Conservation (phyloP, 805 yeast species). For the Naumovozyma baii region DNA sequence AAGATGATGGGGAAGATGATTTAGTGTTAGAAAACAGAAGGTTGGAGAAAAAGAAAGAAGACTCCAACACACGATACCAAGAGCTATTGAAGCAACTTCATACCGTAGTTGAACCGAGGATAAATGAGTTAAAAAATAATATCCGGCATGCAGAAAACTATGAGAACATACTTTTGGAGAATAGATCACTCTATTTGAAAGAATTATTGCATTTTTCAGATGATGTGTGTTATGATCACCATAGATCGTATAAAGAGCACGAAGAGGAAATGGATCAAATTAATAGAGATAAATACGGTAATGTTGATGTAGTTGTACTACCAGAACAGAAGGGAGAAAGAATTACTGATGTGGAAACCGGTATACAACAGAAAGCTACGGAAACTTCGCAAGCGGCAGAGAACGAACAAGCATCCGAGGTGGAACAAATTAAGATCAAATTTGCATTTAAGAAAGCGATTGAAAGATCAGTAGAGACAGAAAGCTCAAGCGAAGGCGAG, state of each 20-base stretch:
- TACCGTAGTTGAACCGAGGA: slow-evolving; percentile 13
- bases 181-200: slow-evolving; percentile 15
- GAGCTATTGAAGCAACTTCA: slow-evolving; percentile 11
- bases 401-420: background rate
- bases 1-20: slow-evolving; percentile 1
- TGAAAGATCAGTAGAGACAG: slow-evolving; percentile 10
- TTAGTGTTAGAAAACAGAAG: slow-evolving; percentile 9
- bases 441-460: slow-evolving; percentile 18
- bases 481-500: slow-evolving; percentile 1
- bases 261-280: slow-evolving; percentile 14
- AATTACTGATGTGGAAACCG: background rate
- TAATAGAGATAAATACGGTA: slow-evolving; percentile 10
- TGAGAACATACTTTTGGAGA: slow-evolving; percentile 7
- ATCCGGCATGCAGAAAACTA: slow-evolving; percentile 12
- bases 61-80: slow-evolving; percentile 11
- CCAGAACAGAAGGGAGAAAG: background rate
- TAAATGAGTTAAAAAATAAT: slow-evolving; percentile 9
- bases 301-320: background rate
- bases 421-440: slow-evolving; percentile 16
- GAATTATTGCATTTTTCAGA: slow-evolving; percentile 16
- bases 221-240: slow-evolving; percentile 23
- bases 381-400: background rate
- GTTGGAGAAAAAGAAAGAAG: slow-evolving; percentile 7
- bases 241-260: slow-evolving; percentile 16
- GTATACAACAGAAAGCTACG: slow-evolving; percentile 1